Conservation (phyloP, 139 green algal genomes). For the Volvox reticuliferus region DNA sequence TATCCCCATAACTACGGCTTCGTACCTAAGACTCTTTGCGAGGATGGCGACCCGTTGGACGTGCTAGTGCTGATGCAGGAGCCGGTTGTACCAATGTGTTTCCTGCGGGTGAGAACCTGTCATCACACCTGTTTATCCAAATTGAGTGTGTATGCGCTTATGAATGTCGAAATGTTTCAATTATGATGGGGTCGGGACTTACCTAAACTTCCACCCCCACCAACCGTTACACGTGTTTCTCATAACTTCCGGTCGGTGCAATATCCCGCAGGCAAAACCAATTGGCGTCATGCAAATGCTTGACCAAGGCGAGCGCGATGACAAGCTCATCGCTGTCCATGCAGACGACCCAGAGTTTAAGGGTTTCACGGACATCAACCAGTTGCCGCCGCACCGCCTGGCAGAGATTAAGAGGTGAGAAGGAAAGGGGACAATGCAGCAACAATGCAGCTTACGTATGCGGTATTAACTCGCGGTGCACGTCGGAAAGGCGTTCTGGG, state of each 20-base stretch:
- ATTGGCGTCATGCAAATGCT: slow-evolving; percentile 98
- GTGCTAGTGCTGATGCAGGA: slow-evolving; percentile 96
- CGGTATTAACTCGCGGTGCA: neutral
- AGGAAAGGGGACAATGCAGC: too few relatives aligned
- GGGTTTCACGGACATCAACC: slow-evolving; percentile 88
- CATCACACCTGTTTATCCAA: too few relatives aligned
- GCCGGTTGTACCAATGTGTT: slow-evolving; percentile 91
- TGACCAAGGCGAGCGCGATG: slow-evolving; percentile 91
- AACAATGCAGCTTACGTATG: neutral
- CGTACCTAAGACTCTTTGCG: slow-evolving; percentile 95
- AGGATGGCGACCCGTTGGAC: slow-evolving; percentile 95
- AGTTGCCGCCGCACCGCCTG: slow-evolving; percentile 92
- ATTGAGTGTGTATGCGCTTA: too few relatives aligned
- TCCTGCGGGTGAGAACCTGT: slow-evolving; percentile 72
- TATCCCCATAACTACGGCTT: slow-evolving; percentile 98
- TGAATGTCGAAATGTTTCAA: too few relatives aligned
- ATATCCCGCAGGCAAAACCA: slow-evolving; percentile 55
- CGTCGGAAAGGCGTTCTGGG: neutral
- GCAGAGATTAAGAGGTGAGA: slow-evolving; percentile 84
- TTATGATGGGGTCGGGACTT: too few relatives aligned
- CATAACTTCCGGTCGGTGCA: too few relatives aligned
- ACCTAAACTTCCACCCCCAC: too few relatives aligned
- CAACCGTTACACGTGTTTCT: too few relatives aligned
- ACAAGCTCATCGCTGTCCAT: slow-evolving; percentile 89
- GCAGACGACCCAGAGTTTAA: slow-evolving; percentile 95